These are phyloP conservation scores for Petunia hybrid DNA, from an alignment of 305 asterid species.

Conservation along the genomic window DNA sequence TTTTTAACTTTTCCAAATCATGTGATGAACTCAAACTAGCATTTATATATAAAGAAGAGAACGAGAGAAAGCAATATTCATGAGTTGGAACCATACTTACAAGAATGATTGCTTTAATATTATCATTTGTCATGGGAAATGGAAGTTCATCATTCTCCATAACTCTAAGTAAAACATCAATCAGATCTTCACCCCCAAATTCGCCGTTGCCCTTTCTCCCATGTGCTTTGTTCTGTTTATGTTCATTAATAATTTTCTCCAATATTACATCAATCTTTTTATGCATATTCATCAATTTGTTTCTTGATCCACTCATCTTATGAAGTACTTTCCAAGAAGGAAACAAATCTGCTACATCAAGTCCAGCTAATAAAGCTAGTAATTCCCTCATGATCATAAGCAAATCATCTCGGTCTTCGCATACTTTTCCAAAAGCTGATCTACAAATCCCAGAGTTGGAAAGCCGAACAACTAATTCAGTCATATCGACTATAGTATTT, in stretches of 20 bases:
- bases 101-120: constrained; percentile 26
- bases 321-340: constrained; percentile 32
- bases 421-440: constrained; percentile 33
- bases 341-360: constrained; percentile 32
- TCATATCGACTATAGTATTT: constrained; percentile 19
- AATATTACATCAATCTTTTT: constrained; percentile 18
- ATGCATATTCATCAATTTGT: constrained; percentile 23
- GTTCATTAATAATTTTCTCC: constrained; percentile 32
- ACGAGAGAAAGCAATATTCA: background rate
- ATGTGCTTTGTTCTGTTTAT: background rate
- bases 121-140: constrained; percentile 23
- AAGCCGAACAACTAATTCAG: background rate
- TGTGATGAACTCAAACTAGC: background rate
- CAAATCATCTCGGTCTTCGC: constrained; percentile 29
- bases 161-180: constrained; percentile 33
- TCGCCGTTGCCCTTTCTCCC: background rate
- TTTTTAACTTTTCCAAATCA: background rate
- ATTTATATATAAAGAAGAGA: background rate
- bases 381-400: constrained; percentile 1
- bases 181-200: constrained; percentile 29
- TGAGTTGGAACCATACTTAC: constrained; percentile 19
- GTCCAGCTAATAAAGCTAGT: background rate
- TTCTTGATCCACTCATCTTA: constrained; percentile 23
- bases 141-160: constrained; percentile 18
- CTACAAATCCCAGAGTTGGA: constrained; percentile 19